phyloP scores from a whole-genome alignment of 2,329 filamentous ascomycete genomes.

The Purpureocillium takamizusanense region DNA sequence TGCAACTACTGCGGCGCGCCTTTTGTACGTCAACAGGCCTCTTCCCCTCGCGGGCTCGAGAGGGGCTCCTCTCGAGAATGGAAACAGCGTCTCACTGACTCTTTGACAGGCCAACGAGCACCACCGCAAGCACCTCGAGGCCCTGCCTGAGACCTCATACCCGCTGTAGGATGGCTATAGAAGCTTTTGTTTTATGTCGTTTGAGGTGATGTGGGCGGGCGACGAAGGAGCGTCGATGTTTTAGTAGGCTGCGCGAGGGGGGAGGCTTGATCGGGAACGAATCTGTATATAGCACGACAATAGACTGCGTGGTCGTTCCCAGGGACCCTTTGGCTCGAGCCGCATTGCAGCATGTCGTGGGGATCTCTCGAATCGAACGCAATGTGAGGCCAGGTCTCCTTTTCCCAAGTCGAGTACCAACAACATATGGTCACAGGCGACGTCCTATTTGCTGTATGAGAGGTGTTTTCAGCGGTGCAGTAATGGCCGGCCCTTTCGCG shows the following conservation, averaged over 20 bases:
- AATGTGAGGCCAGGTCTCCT: no score
- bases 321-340: no score
- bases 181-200: not conserved
- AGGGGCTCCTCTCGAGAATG: no score
- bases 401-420: no score
- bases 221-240: constrained; percentile 1
- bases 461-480: no score
- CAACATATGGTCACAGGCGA: no score
- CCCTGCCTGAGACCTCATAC: constrained; percentile 71
- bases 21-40: constrained; percentile 54
- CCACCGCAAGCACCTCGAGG: constrained; percentile 75
- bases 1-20: constrained; percentile 93
- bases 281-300: constrained; percentile 5
- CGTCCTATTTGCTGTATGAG: no score
- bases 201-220: not conserved
- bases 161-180: constrained; percentile 45
- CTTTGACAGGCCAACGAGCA: constrained; percentile 72
- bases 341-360: no score
- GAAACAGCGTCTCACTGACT: constrained; percentile 8
- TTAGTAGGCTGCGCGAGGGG: constrained; percentile 3
- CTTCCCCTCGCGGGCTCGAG: not conserved
- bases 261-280: not conserved
- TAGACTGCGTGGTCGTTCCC: not conserved
- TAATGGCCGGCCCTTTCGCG: no score
- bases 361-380: no score